Conservation (phyloP, 306 rosid genomes). For the Hylodesmum podocarpum region DNA sequence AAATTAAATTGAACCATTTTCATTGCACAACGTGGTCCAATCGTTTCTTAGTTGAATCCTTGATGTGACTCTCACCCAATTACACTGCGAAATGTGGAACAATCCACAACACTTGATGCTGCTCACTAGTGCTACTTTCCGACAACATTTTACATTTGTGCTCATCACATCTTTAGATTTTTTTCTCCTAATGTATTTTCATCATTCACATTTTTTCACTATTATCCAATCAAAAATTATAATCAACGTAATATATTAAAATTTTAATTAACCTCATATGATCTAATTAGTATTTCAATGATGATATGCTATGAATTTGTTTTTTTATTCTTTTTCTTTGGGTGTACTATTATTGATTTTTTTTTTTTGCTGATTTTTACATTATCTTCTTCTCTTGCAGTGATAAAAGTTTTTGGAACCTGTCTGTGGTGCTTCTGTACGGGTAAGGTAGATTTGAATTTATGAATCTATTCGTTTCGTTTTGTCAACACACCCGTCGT, state of each 20-base stretch:
- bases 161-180: slow-evolving; percentile 18
- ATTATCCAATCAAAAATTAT: no score
- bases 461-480: background rate
- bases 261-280: no score
- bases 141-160: slow-evolving; percentile 41
- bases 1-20: slow-evolving; percentile 1
- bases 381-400: background rate
- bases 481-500: background rate
- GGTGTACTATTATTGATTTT: no score
- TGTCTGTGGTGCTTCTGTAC: background rate
- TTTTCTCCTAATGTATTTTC: background rate
- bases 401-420: background rate
- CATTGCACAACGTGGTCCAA: slow-evolving; percentile 63
- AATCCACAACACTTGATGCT: slow-evolving; percentile 28
- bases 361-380: background rate
- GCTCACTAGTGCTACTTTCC: slow-evolving; percentile 49
- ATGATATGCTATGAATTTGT: no score
- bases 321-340: background rate
- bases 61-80: slow-evolving; percentile 50
- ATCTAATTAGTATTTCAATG: no score
- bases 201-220: no score
- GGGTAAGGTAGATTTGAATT: background rate
- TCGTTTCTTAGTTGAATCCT: background rate
- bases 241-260: no score
- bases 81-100: slow-evolving; percentile 19